These are phyloP conservation scores for Beta vulgaris DNA, from an alignment of 148 eudicot species.

Conservation along the genomic window DNA sequence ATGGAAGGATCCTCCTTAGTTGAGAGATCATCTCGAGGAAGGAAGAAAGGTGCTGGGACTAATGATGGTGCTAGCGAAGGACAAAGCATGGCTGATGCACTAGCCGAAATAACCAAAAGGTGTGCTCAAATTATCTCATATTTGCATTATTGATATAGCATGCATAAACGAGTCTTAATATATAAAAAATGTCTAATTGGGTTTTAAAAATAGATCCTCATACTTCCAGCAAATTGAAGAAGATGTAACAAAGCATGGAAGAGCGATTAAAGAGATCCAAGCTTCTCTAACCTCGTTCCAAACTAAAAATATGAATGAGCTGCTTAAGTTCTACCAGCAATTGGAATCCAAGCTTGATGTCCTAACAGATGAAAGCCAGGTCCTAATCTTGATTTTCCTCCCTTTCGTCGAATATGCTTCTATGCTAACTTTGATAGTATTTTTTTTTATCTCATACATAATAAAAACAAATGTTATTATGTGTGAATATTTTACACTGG, in stretches of 20 bases:
- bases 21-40: constrained; percentile 51
- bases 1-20: constrained; percentile 74
- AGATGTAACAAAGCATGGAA: constrained; percentile 65
- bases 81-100: constrained; percentile 94
- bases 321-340: constrained; percentile 65
- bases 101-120: constrained; percentile 97
- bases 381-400: background rate
- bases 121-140: constrained; percentile 10
- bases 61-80: constrained; percentile 53
- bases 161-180: background rate
- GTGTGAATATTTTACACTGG: too few relatives aligned
- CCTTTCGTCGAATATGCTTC: background rate
- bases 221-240: constrained; percentile 88
- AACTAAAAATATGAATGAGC: constrained; percentile 79
- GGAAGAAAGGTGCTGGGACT: constrained; percentile 37
- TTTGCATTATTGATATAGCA: background rate
- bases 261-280: constrained; percentile 59
- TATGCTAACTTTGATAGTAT: too few relatives aligned
- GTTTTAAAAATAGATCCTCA: constrained; percentile 54
- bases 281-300: constrained; percentile 48
- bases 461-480: too few relatives aligned
- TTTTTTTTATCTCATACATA: too few relatives aligned
- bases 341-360: constrained; percentile 81
- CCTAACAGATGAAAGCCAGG: constrained; percentile 94
- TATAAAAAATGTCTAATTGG: background rate